Evolutionary conservation across 768 basidiomycete genomes (phyloP), one percentile per base, ranked within the genome.

Genomic region (Trametopsis cervina): DNA sequence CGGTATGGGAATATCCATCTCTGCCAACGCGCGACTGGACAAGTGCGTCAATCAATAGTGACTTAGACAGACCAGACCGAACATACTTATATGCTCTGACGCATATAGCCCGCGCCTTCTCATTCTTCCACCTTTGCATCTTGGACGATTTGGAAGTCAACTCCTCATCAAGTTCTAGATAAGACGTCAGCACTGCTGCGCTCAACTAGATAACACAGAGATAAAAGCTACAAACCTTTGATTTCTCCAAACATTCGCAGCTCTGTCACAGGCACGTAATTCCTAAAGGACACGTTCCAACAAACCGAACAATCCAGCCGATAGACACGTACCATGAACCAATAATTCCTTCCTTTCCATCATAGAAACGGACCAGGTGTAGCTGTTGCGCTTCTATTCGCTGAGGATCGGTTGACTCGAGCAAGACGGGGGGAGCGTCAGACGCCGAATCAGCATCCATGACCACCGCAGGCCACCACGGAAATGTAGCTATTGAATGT

Each of bases 401-500:
- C 47, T 67, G 63, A 24, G 60, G 59, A 25, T 61, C 60, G 39
- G 51, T 59, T 6, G 56, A 59, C 29, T 63, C 68, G 55, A 65
- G 49, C 27, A 54, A 40, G 22, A 54, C 40, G 22, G 36, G 20
- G 44, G 37, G 54, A 45, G 64, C 46, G 3, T 40, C 38, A 4
- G 22, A 10, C 20, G 24, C 44, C 25, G 56, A 55, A 12, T 42
- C 42, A 10, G 26, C 29, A 21, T 82, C 79, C 44, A 74, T 83
- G 13, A 93, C 75, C 7, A 87, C 80, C 7, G 83, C 92, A 35
- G 92, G 89, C 83, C 86, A 95, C 82, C 83, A 94, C 1, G 92
- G 92, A 57, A 72, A 93, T 0, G 81, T 76, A 27, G 69, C 89
- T 89, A 42, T 24, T n/a, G n/a, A 39, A 17, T 29, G 40, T 43